Base-by-base conservation (phyloP, 495 filamentous ascomycete species). In the Penicillium simplicissimum region DNA sequence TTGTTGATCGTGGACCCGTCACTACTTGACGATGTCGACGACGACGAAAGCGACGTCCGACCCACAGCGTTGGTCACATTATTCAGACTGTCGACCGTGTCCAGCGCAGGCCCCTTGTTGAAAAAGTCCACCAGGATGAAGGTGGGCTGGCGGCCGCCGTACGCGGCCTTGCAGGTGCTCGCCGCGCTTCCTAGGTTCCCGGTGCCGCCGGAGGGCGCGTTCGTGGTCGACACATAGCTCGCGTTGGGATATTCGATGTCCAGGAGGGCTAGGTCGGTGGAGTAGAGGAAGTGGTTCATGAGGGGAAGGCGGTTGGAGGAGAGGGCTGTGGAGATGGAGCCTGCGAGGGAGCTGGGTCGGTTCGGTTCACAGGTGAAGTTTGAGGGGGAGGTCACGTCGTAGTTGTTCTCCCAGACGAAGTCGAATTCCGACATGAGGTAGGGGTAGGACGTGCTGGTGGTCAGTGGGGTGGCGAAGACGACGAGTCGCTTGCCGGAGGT, bases 101-200 rank as follows among this genome's bases (percentile, higher is more conserved):
- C 75, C 49, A 92, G 82, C 15, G 85, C 75, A 0, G 85, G 78
- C 0, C 88, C 90, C 48, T 84, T 74, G 59, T 89, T 84, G 62
- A 84, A 90, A 73, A 90, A 92, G 69, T 93, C 90, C 5, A 92
- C 88, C 21, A 93, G 78, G 49, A 91, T 81, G 60, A 90, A 91
- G 0, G 79, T 80, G 4, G 89, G 89, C 61, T 82, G 83, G 34
- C 69, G 69, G 13, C 82, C 81, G 11, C 43, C 56, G 77, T 83
- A 92, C 34, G 80, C 68, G 1, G 61, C 68, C 56, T 79, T 71
- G 65, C 90, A 92, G 28, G 70, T 75, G 25, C 78, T 69, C 19
- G 82, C 83, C 5, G 89, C 81, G 37, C 76, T 71, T 23, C 88
- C 88, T 21, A 92, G 75, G 53, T 87, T 86, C 1, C 88, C 88